These are phyloP conservation scores for Saccharata proteae DNA, from an alignment of 2,329 filamentous ascomycete genomes.

Conservation along the genomic window DNA sequence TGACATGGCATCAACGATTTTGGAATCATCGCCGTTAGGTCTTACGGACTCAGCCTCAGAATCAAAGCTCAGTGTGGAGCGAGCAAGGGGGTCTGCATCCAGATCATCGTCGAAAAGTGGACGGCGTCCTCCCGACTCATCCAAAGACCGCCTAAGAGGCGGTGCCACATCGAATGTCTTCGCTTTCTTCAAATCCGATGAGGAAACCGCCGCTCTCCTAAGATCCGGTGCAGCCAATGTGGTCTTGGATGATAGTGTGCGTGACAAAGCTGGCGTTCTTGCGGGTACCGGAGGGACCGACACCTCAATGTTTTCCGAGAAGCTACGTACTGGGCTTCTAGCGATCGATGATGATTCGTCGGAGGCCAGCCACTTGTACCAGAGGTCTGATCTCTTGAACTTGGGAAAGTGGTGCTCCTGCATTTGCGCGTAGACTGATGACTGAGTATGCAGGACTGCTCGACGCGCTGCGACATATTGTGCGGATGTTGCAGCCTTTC, in stretches of 20 bases:
- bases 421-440: slow-evolving; percentile 72
- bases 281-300: slow-evolving; percentile 14
- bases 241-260: slow-evolving; percentile 35
- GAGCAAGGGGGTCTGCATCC: slow-evolving; percentile 56
- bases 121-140: slow-evolving; percentile 44
- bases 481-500: slow-evolving; percentile 59
- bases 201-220: slow-evolving; percentile 47
- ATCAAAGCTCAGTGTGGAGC: slow-evolving; percentile 71
- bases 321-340: slow-evolving; percentile 11
- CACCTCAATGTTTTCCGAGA: neutral
- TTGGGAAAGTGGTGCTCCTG: slow-evolving; percentile 65
- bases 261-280: slow-evolving; percentile 23
- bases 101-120: slow-evolving; percentile 75
- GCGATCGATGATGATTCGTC: slow-evolving; percentile 48
- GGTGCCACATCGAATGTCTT: slow-evolving; percentile 32
- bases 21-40: slow-evolving; percentile 50
- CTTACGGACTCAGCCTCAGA: slow-evolving; percentile 47
- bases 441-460: slow-evolving; percentile 72
- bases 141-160: slow-evolving; percentile 54
- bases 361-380: slow-evolving; percentile 88
- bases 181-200: slow-evolving; percentile 43
- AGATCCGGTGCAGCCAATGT: slow-evolving; percentile 38
- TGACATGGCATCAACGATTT: slow-evolving; percentile 86
- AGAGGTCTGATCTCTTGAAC: slow-evolving; percentile 88
- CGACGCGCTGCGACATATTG: slow-evolving; percentile 77